Base-by-base conservation (phyloP, 306 rosid genomes). In the Begonia masoniana region DNA sequence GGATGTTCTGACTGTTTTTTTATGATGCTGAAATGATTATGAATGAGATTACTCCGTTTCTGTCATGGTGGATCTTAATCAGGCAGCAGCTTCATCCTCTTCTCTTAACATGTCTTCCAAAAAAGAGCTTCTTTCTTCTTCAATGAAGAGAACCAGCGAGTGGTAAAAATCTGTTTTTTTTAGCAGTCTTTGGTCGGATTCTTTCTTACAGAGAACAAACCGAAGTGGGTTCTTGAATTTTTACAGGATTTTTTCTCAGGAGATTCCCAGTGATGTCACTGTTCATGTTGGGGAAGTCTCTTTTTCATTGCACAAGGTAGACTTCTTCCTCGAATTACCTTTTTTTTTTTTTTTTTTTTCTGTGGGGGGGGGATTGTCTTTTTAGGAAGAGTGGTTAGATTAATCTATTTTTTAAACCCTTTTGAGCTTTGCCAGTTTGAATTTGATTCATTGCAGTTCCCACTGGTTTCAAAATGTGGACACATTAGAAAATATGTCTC, bases 191-290 rank as follows among this genome's bases (percentile, higher is more conserved):
- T 75, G 57, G 14, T 58, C 11, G 19, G 23, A 21, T 55, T 47
- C 43, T 64, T 43, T 35, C 35, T 16, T 59, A 31, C 39, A 31
- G 67, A 65, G 54, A 67, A 66, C 48, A 65, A 46, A 15, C 2
- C 31, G 39, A 5, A 31, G 39, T 31, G 39, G 39, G 39, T 41
- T 50, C 4, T 21, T 10, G 13, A 31, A 10, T 52, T 51, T 19
- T 41, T 52, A 43, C 78, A 92, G 99, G 99, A 84, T 92, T 79
- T 83, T 81, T 63, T 92, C 96, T 53, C 93, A 83, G 68, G 99
- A 86, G 78, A 81, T 92, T 76, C 96, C 95, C n/a, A 83, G 95
- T 50, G 96, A 92, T 75, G 73, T 92, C 59, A 70, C 66, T 11
- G 62, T 92, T 63, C 81, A 72, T 58, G 78, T 79, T 74, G 96